Base-by-base conservation (phyloP, 2,329 filamentous ascomycete species). In the Apiospora kogelbergensis region DNA sequence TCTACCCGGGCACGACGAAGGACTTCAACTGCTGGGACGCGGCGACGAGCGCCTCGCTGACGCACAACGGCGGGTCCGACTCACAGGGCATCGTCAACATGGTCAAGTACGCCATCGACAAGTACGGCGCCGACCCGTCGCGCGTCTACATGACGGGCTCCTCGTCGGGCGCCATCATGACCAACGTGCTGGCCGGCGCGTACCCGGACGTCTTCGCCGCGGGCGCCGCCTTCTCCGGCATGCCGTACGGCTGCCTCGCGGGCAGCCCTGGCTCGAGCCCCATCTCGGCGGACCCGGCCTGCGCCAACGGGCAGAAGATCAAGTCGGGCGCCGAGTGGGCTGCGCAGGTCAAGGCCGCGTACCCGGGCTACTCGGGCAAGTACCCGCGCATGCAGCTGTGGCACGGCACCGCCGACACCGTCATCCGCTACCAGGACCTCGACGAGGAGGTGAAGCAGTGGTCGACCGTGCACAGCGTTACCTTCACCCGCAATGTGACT, bases 1-100 rank as follows among this genome's bases (percentile, higher is more conserved):
- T 90, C 74, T 90, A 87, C 77, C 86, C 87, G 0, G 81, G 83
- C 71, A 84, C 83, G 2, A 85, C 85, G 0, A 83, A 86, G 72
- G 77, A 76, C 22, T 86, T 80, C 17, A 79, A 78, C 37, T 90
- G 88, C 79, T 90, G 87, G 86, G 88, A 90, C 70, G 87, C 89
- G 2, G 83, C 83, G 15, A 85, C 83, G 20, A 79, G 78, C 41
- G 60, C 57, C 6, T 57, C 68, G 0, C 65, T 69, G 3, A 84
- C 82, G 2, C 87, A 87, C 72, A 81, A 86, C 68, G 86, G 85
- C 4, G 87, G 87, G 22, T 85, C 86, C 5, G 85, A 89, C 76
- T 85, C 82, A 65, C 83, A 84, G 53, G 80, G 82, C 0, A 87
- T 90, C 69, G 85, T 84, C 37, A 88, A 86, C 74, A 89, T 89